Percentiles rank a stretch among this genome's conserved stretches.
These are phyloP conservation scores for Harrya chromipes DNA, from an alignment of 768 basidiomycete genomes.

Conservation along the genomic window DNA sequence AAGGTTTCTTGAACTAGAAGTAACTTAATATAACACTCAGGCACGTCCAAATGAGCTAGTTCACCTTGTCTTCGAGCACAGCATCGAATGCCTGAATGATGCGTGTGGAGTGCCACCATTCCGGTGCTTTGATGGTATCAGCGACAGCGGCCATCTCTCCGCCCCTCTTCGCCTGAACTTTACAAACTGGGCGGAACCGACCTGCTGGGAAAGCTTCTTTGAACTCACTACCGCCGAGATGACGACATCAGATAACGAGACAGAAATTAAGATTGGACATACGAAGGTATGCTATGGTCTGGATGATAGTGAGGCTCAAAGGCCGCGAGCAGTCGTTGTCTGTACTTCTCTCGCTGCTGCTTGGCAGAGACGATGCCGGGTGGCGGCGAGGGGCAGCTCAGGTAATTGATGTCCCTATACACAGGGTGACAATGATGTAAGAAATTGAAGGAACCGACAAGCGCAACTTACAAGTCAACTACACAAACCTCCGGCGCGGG, in stretches of 20 bases:
- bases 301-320: constrained; percentile 88
- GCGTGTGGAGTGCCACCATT: constrained; percentile 92
- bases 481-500: constrained; percentile 81
- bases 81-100: constrained; percentile 89
- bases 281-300: constrained; percentile 82
- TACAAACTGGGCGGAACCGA: constrained; percentile 86
- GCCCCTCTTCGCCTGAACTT: constrained; percentile 82
- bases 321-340: constrained; percentile 67
- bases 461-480: constrained; percentile 68
- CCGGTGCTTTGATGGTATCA: constrained; percentile 85
- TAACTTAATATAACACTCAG: constrained; percentile 3
- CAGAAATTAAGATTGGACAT: constrained; percentile 4
- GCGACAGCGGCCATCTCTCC: constrained; percentile 79
- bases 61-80: constrained; percentile 82
- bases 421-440: constrained; percentile 2
- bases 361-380: constrained; percentile 70
- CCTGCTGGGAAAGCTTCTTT: constrained; percentile 95
- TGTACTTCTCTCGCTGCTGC: constrained; percentile 77
- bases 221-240: constrained; percentile 63
- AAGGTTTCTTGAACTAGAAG: constrained; percentile 82
- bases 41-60: neutral
- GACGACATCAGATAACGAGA: neutral
- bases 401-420: constrained; percentile 71
- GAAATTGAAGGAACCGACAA: neutral
- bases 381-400: constrained; percentile 83